Conservation (phyloP, 192 early-diverging fungal species). For the Podila minutissima region DNA sequence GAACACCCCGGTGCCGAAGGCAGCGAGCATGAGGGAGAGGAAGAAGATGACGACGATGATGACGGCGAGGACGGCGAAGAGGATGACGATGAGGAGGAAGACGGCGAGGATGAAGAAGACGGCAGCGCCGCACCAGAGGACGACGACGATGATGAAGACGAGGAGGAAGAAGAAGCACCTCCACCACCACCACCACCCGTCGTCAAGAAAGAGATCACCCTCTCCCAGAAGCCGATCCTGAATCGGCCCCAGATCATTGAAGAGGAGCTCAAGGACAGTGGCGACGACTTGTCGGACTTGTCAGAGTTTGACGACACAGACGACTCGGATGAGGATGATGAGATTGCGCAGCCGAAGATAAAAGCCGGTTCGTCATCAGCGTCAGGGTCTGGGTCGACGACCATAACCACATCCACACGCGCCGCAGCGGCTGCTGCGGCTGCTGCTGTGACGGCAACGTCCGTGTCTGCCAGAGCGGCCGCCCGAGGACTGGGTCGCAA, state of each 20-base stretch:
- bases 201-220: constrained; percentile 9
- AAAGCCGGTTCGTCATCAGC: constrained; percentile 14
- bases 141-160: constrained; percentile 2
- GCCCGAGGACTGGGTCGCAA: constrained; percentile 10
- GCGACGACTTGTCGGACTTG: constrained; percentile 41
- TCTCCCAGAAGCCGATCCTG: constrained; percentile 31
- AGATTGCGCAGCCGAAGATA: constrained; percentile 20
- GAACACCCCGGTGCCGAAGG: constrained; percentile 10
- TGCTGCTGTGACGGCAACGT: not conserved
- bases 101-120: constrained; percentile 19
- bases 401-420: not conserved
- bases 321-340: constrained; percentile 46
- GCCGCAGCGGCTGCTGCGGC: not conserved
- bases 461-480: not conserved
- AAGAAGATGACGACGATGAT: constrained; percentile 22
- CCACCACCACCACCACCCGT: constrained; percentile 1
- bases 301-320: constrained; percentile 50
- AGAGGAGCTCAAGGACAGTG: constrained; percentile 49
- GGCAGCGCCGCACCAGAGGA: constrained; percentile 11
- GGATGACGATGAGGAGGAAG: constrained; percentile 8
- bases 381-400: not conserved
- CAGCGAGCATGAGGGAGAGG: constrained; percentile 9
- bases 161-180: constrained; percentile 16
- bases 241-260: constrained; percentile 29
- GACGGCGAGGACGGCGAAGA: constrained; percentile 14